Conservation (phyloP, 2,329 filamentous ascomycete genomes). For the Colletotrichum orbiculare region DNA sequence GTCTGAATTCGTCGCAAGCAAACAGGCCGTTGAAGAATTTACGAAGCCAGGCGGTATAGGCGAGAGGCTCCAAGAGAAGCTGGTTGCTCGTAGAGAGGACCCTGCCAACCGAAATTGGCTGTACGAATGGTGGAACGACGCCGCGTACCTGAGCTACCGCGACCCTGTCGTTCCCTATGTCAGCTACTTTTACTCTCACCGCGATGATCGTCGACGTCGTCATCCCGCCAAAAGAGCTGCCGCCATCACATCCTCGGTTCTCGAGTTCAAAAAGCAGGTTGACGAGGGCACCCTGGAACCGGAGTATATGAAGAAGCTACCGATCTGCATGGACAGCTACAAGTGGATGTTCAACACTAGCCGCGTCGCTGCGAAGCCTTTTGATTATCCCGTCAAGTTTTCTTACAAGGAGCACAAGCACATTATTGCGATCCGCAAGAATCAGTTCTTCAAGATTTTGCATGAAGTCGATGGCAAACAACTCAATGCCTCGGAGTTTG, state of each 20-base stretch:
- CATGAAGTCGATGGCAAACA: conserved; percentile 85
- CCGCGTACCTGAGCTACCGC: conserved; percentile 91
- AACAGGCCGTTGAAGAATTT: conserved; percentile 89
- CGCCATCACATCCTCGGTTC: conserved; percentile 83
- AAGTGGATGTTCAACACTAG: conserved; percentile 98
- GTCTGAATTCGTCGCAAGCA: conserved; percentile 76
- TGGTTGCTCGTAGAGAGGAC: conserved; percentile 82
- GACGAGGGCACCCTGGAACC: conserved; percentile 87
- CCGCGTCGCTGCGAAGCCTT: conserved; percentile 83
- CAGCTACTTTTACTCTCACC: conserved; percentile 99
- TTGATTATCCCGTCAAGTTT: conserved; percentile 88
- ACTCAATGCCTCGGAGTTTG: conserved; percentile 89
- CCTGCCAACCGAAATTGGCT: conserved; percentile 93
- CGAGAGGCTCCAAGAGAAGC: conserved; percentile 85
- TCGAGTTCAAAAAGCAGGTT: conserved; percentile 96
- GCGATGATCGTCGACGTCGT: conserved; percentile 88
- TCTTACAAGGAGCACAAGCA: conserved; percentile 80
- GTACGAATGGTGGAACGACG: conserved; percentile 97
- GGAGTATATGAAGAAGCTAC: conserved; percentile 98
- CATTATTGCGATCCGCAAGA: conserved; percentile 91
- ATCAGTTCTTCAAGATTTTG: conserved; percentile 94
- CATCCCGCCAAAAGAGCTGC: conserved; percentile 94
- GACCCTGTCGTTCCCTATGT: conserved; percentile 98
- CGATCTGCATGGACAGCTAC: conserved; percentile 98
- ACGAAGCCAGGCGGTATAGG: conserved; percentile 87